These are phyloP conservation scores for Phialophora expanda DNA, from an alignment of 2,329 filamentous ascomycete species.

Conservation along the genomic window DNA sequence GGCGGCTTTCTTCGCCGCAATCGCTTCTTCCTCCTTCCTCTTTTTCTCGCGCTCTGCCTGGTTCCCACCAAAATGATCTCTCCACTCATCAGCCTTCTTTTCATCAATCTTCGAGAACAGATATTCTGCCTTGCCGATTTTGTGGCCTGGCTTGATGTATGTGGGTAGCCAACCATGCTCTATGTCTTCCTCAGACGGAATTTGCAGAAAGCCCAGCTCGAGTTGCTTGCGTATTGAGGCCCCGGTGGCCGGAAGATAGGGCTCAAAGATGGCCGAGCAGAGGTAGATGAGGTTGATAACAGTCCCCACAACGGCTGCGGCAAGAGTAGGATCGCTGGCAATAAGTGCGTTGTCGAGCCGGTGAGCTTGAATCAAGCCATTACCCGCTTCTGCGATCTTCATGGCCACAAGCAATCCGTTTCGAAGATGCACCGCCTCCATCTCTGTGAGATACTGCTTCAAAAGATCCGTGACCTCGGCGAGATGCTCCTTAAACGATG, in stretches of 20 bases:
- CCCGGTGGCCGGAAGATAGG: conserved; percentile 83
- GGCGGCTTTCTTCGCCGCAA: conserved; percentile 47
- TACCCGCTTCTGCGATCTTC: conserved; percentile 63
- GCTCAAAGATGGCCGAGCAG: conserved; percentile 75
- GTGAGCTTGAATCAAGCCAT: conserved; percentile 65
- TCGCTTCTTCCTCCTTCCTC: conserved; percentile 61
- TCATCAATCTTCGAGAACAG: conserved; percentile 83
- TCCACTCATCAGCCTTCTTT: conserved; percentile 83
- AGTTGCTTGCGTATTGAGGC: conserved; percentile 79
- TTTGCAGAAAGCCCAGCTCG: conserved; percentile 61
- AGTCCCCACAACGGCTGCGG: conserved; percentile 71
- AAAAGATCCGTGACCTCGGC: conserved; percentile 59
- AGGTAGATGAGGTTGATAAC: conserved; percentile 84
- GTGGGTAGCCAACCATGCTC: conserved; percentile 66
- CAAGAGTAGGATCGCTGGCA: conserved; percentile 63
- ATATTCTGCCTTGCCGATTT: conserved; percentile 78
- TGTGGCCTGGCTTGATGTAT: conserved; percentile 72
- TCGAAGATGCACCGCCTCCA: conserved; percentile 66
- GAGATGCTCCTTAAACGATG: conserved; percentile 48
- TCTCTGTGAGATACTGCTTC: conserved; percentile 62
- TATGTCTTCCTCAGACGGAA: conserved; percentile 60
- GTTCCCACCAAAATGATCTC: conserved; percentile 72
- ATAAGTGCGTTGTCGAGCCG: conserved; percentile 67
- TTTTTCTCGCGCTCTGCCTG: conserved; percentile 71
- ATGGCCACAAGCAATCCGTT: conserved; percentile 60